Evolutionary conservation across 805 yeast genomes (phyloP).

Genomic region (Candida krabiensis): DNA sequence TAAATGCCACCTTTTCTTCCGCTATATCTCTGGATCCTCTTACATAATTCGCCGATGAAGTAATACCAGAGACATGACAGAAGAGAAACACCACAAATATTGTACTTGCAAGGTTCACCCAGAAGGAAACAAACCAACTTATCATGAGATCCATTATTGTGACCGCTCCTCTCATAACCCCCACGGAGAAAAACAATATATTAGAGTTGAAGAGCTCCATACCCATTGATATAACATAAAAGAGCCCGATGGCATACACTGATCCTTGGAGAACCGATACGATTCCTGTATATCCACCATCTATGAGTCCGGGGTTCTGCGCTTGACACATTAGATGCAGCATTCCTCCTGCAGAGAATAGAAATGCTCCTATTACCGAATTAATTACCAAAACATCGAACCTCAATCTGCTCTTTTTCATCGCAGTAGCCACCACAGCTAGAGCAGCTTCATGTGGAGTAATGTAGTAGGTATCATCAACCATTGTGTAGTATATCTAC

Average conservation of each 20-base stretch:
- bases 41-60: slow-evolving; percentile 40
- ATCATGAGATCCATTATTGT: slow-evolving; percentile 59
- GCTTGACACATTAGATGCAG: slow-evolving; percentile 57
- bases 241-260: slow-evolving; percentile 69
- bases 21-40: slow-evolving; percentile 50
- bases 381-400: slow-evolving; percentile 59
- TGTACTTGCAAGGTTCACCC: slow-evolving; percentile 63
- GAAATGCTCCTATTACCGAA: slow-evolving; percentile 66
- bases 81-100: slow-evolving; percentile 67
- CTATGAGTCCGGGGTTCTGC: slow-evolving; percentile 43
- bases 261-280: slow-evolving; percentile 57
- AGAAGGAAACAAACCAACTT: slow-evolving; percentile 67
- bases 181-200: slow-evolving; percentile 69
- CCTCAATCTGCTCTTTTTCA: slow-evolving; percentile 75
- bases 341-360: slow-evolving; percentile 76
- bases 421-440: slow-evolving; percentile 81
- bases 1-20: slow-evolving; percentile 39
- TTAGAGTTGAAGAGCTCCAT: slow-evolving; percentile 76
- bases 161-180: slow-evolving; percentile 68
- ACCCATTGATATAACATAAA: slow-evolving; percentile 74
- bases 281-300: slow-evolving; percentile 48
- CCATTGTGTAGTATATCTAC: no score
- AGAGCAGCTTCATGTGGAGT: slow-evolving; percentile 81
- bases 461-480: slow-evolving; percentile 56
- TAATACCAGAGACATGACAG: slow-evolving; percentile 54